phyloP scores from a whole-genome alignment of 2,329 filamentous ascomycete species.

The Harringtonia aguacate region DNA sequence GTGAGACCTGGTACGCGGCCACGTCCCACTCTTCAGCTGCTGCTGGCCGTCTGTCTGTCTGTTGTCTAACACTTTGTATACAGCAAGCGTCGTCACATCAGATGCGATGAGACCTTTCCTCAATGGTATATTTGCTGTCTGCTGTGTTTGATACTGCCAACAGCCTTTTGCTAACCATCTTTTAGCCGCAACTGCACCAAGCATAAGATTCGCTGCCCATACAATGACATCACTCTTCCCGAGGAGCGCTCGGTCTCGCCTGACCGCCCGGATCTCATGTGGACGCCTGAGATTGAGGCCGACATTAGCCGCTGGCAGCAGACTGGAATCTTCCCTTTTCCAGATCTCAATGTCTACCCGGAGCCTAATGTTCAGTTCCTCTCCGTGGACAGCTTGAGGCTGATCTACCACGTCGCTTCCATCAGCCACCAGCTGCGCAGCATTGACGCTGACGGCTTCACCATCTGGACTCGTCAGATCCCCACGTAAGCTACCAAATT shows the following conservation, averaged over 20 bases:
- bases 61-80: slow-evolving; percentile 9
- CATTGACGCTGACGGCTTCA: slow-evolving; percentile 71
- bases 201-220: slow-evolving; percentile 96
- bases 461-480: slow-evolving; percentile 86
- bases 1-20: slow-evolving; percentile 66
- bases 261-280: slow-evolving; percentile 61
- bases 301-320: slow-evolving; percentile 74
- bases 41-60: slow-evolving; percentile 2
- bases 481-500: slow-evolving; percentile 70
- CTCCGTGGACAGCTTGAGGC: slow-evolving; percentile 66
- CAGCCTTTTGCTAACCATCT: slow-evolving; percentile 10
- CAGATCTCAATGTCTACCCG: slow-evolving; percentile 66
- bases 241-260: slow-evolving; percentile 52
- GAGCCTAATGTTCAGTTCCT: slow-evolving; percentile 62
- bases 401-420: slow-evolving; percentile 84
- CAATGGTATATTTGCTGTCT: too few relatives aligned
- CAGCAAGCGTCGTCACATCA: slow-evolving; percentile 86
- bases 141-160: too few relatives aligned
- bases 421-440: slow-evolving; percentile 74
- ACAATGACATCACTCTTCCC: slow-evolving; percentile 73
- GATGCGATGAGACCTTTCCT: slow-evolving; percentile 94
- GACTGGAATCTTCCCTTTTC: slow-evolving; percentile 78
- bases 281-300: slow-evolving; percentile 75
- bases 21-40: background rate
- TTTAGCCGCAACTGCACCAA: slow-evolving; percentile 92